These are phyloP conservation scores for Alternaria sp. DNA, from an alignment of 2,329 filamentous ascomycete species.

Conservation along the genomic window DNA sequence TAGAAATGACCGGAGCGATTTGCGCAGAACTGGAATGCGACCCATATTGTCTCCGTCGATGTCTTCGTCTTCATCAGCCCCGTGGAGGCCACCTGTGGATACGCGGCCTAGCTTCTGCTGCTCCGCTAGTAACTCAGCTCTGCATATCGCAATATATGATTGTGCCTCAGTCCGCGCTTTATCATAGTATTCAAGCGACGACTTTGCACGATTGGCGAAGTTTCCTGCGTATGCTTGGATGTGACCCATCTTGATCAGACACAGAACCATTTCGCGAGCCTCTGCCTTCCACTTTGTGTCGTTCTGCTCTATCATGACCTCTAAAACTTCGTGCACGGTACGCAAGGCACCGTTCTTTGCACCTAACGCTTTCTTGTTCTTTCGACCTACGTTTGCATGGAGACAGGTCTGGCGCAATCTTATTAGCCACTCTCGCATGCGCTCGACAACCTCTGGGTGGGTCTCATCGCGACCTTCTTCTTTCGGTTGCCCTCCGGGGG, in stretches of 20 bases:
- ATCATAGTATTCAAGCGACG: slow-evolving; percentile 76
- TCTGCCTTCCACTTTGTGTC: slow-evolving; percentile 72
- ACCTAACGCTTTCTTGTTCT: slow-evolving; percentile 70
- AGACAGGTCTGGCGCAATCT: slow-evolving; percentile 82
- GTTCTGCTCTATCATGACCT: slow-evolving; percentile 89
- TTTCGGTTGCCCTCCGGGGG: slow-evolving; percentile 69
- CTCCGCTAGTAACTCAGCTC: slow-evolving; percentile 67
- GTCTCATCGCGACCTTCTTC: slow-evolving; percentile 71
- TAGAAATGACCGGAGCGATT: slow-evolving; percentile 74
- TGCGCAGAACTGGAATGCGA: slow-evolving; percentile 66
- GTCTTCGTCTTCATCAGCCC: slow-evolving; percentile 49
- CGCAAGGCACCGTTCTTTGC: slow-evolving; percentile 71
- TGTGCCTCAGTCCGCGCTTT: slow-evolving; percentile 53
- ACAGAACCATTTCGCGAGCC: slow-evolving; percentile 71
- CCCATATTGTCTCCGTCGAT: slow-evolving; percentile 51
- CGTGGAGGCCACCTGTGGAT: slow-evolving; percentile 42
- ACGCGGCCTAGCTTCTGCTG: slow-evolving; percentile 47
- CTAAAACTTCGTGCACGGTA: slow-evolving; percentile 85
- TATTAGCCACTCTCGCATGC: slow-evolving; percentile 81
- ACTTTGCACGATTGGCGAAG: slow-evolving; percentile 59
- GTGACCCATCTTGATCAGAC: slow-evolving; percentile 75
- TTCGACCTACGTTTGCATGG: slow-evolving; percentile 80
- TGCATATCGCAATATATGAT: slow-evolving; percentile 68
- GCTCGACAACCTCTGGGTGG: slow-evolving; percentile 64
- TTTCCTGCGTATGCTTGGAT: slow-evolving; percentile 77